Evolutionary conservation across 2,329 filamentous ascomycete genomes (phyloP).

Genomic region (Fusarium siculi): DNA sequence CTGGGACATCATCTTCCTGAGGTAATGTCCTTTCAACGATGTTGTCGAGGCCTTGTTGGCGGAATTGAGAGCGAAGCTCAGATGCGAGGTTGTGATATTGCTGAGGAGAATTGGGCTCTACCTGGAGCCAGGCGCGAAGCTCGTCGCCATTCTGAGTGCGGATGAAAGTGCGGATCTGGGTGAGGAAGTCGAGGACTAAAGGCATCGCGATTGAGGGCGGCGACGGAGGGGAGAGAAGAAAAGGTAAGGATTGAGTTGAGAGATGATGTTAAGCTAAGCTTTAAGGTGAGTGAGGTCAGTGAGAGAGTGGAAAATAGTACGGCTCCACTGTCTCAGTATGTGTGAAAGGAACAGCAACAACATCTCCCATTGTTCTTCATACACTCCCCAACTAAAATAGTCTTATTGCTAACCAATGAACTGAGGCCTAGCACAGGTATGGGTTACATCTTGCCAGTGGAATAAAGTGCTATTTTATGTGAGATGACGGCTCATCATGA

Average conservation of each 20-base stretch:
- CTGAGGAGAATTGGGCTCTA: conserved; percentile 76
- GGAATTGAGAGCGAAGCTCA: conserved; percentile 72
- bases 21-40: conserved; percentile 73
- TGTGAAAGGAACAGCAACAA: background rate
- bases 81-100: conserved; percentile 74
- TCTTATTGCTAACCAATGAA: background rate
- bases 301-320: conserved; percentile 17
- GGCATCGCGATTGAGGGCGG: conserved; percentile 58
- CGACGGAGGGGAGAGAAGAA: background rate
- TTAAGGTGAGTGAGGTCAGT: background rate
- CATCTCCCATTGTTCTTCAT: background rate
- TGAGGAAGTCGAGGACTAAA: conserved; percentile 75
- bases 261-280: conserved; percentile 13
- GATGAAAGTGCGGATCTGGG: conserved; percentile 67
- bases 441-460: background rate
- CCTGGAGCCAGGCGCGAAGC: conserved; percentile 76
- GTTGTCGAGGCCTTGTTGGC: conserved; percentile 64
- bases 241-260: background rate
- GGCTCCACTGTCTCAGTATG: conserved; percentile 32
- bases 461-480: too few species aligned
- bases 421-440: too few species aligned
- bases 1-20: conserved; percentile 70
- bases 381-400: background rate
- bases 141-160: conserved; percentile 70
- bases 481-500: background rate